Conservation (phyloP, 768 basidiomycete species). For the Fistulinella prunicolor region DNA sequence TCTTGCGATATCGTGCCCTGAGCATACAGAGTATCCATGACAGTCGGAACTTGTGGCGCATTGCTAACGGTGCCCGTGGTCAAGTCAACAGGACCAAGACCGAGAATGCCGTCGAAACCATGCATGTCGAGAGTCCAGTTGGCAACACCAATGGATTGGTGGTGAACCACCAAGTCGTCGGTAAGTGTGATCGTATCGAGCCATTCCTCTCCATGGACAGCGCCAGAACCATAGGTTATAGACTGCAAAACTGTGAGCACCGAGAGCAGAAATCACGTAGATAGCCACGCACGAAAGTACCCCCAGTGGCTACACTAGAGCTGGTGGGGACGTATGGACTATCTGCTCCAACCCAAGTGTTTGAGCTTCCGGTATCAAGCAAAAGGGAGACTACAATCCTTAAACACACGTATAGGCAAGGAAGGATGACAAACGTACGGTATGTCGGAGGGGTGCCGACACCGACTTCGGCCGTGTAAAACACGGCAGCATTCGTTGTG, state of each 20-base stretch:
- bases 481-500: conserved; percentile 22
- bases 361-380: conserved; percentile 34
- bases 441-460: conserved; percentile 27
- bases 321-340: conserved; percentile 16
- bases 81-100: conserved; percentile 36
- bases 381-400: too few relatives aligned
- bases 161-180: conserved; percentile 3
- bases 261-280: neutral
- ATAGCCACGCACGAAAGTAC: conserved; percentile 12
- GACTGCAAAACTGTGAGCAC: neutral
- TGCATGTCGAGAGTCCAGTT: conserved; percentile 19
- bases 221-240: neutral
- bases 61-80: conserved; percentile 27
- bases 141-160: conserved; percentile 39
- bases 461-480: conserved; percentile 31
- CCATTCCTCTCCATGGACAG: conserved; percentile 12
- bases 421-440: conserved; percentile 16
- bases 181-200: conserved; percentile 11
- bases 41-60: conserved; percentile 27
- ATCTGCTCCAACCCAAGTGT: conserved; percentile 32
- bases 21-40: conserved; percentile 33
- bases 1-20: conserved; percentile 27
- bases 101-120: conserved; percentile 40
- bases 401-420: too few relatives aligned
- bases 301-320: conserved; percentile 19